These are phyloP conservation scores for Aspergillus versicolor DNA, from an alignment of 2,329 filamentous ascomycete genomes.

Conservation along the genomic window DNA sequence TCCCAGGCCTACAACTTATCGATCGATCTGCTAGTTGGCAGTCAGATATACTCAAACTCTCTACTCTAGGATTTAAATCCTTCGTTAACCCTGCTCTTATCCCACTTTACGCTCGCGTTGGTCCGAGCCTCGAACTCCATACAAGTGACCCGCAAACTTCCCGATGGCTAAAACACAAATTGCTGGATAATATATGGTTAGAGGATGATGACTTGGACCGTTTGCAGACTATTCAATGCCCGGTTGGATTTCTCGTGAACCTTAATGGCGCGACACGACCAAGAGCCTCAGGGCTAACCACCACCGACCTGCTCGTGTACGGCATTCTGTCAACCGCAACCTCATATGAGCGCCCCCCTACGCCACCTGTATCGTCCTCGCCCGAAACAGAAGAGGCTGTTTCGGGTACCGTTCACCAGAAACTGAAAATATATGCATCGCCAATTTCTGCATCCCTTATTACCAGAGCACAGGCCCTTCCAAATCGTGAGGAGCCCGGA, in stretches of 20 bases:
- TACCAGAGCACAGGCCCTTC: conserved; percentile 33
- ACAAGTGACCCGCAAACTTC: conserved; percentile 30
- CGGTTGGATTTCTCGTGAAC: conserved; percentile 38
- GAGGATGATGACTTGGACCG: conserved; percentile 32
- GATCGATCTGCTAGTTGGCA: conserved; percentile 34
- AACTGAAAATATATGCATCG: conserved; percentile 38
- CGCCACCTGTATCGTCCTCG: conserved; percentile 36
- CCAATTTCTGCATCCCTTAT: conserved; percentile 37
- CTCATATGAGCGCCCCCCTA: conserved; percentile 31
- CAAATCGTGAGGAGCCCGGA: conserved; percentile 29
- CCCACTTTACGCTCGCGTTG: conserved; percentile 40
- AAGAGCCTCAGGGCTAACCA: conserved; percentile 19
- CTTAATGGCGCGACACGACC: conserved; percentile 23
- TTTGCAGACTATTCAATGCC: conserved; percentile 35
- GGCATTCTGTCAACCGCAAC: conserved; percentile 35
- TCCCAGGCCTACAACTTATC: conserved; percentile 34
- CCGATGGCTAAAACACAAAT: conserved; percentile 39
- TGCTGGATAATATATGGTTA: conserved; percentile 36
- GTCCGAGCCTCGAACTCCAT: conserved; percentile 42
- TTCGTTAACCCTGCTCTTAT: conserved; percentile 43
- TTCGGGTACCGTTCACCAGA: conserved; percentile 19
- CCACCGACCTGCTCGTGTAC: conserved; percentile 41
- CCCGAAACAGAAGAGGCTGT: conserved; percentile 19
- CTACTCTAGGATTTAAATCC: conserved; percentile 32
- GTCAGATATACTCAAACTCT: conserved; percentile 33